Percentiles rank a stretch among this genome's conserved stretches.
phyloP scores from a whole-genome alignment of 306 rosid species.

The Hylodesmum podocarpum region DNA sequence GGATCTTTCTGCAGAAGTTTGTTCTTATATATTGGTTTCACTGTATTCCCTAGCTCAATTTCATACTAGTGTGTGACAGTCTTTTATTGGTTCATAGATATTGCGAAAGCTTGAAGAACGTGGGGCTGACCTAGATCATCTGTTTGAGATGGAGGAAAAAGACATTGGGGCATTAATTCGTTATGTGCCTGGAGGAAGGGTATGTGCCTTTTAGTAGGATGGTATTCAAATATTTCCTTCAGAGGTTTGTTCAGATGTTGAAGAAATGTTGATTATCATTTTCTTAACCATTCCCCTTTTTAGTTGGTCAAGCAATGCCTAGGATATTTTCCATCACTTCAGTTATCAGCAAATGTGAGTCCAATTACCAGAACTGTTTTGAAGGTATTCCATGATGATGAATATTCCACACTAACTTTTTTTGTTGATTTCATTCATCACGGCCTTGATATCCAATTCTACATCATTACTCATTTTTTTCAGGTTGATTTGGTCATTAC shows the following conservation, averaged over 20 bases:
- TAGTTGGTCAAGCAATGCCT: slow-evolving; percentile 82
- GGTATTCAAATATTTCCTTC: slow-evolving; percentile 16
- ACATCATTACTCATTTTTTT: slow-evolving; percentile 21
- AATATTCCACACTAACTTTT: not conserved
- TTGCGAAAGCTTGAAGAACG: slow-evolving; percentile 85
- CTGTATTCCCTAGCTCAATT: slow-evolving; percentile 19
- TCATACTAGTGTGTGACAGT: slow-evolving; percentile 27
- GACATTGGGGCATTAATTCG: slow-evolving; percentile 92
- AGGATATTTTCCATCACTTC: slow-evolving; percentile 88
- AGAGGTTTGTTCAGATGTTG: slow-evolving; percentile 14
- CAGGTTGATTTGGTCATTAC: slow-evolving; percentile 79
- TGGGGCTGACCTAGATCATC: slow-evolving; percentile 81
- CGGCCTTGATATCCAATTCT: slow-evolving; percentile 13
- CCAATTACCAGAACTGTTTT: slow-evolving; percentile 97
- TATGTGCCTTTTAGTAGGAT: slow-evolving; percentile 39
- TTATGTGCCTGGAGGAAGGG: slow-evolving; percentile 91
- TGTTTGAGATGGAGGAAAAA: slow-evolving; percentile 89
- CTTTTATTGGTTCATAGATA: slow-evolving; percentile 50
- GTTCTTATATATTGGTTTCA: slow-evolving; percentile 38
- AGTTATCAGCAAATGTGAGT: slow-evolving; percentile 88
- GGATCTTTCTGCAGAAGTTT: slow-evolving; percentile 83
- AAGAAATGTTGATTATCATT: slow-evolving; percentile 23
- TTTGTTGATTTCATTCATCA: slow-evolving; percentile 3
- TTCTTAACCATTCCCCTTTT: slow-evolving; percentile 21
- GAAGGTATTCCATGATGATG: slow-evolving; percentile 55